Conservation (phyloP, 2,329 filamentous ascomycete genomes). For the Curvularia hawaiiensis region DNA sequence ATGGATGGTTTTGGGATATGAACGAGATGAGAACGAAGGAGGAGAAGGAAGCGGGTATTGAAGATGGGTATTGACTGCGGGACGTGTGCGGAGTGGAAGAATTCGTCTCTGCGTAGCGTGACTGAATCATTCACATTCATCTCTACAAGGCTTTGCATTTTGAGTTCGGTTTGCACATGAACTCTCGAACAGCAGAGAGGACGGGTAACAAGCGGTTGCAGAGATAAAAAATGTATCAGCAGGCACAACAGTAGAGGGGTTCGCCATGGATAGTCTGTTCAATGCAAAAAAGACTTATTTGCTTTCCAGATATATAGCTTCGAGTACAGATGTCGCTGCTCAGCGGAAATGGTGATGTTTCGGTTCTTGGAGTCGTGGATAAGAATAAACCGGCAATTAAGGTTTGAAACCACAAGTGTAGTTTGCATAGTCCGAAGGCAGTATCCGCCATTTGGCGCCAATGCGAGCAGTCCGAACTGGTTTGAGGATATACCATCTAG, state of each 20-base stretch:
- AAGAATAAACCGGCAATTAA: too few species aligned
- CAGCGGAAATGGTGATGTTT: too few species aligned
- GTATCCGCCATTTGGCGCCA: neutral
- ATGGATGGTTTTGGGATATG: slow-evolving; percentile 4
- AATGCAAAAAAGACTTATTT: too few species aligned
- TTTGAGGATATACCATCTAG: neutral
- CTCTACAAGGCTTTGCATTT: neutral
- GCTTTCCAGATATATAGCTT: too few species aligned
- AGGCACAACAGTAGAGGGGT: too few species aligned
- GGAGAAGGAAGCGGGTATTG: neutral
- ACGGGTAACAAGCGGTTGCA: neutral
- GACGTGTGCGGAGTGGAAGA: neutral
- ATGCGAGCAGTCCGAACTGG: too few species aligned
- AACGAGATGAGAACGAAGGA: neutral
- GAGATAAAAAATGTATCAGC: too few species aligned
- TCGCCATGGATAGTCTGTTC: too few species aligned
- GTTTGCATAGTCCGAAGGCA: neutral
- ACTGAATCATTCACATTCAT: neutral
- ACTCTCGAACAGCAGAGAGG: neutral
- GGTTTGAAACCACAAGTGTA: too few species aligned
- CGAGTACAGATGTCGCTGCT: too few species aligned
- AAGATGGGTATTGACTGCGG: neutral
- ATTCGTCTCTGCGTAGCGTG: neutral
- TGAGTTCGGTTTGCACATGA: neutral
- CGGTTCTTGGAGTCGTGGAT: too few species aligned